Conservation (phyloP, 768 basidiomycete species). For the Hortiboletus campestris region DNA sequence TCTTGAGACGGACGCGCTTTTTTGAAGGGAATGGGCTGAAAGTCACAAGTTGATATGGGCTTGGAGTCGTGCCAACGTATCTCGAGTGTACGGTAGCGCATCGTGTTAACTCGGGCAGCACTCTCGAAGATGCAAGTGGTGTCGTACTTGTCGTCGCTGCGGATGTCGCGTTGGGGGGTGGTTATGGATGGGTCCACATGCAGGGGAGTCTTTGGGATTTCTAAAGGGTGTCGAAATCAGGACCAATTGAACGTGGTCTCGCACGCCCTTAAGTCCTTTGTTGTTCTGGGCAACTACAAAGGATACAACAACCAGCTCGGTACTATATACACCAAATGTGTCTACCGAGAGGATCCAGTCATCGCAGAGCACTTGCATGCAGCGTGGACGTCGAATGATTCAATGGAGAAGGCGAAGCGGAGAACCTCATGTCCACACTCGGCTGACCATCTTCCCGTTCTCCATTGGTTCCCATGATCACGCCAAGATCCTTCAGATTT, state of each 20-base stretch:
- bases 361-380: slow-evolving; percentile 27
- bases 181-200: slow-evolving; percentile 11
- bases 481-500: slow-evolving; percentile 60
- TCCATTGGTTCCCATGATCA: slow-evolving; percentile 55
- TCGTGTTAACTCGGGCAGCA: slow-evolving; percentile 30
- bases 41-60: slow-evolving; percentile 95
- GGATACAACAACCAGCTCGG: neutral
- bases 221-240: slow-evolving; percentile 9
- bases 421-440: slow-evolving; percentile 15
- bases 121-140: neutral
- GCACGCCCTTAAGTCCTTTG: slow-evolving; percentile 21
- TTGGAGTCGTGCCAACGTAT: slow-evolving; percentile 97
- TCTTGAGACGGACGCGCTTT: slow-evolving; percentile 67
- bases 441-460: slow-evolving; percentile 33
- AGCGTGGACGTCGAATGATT: slow-evolving; percentile 26
- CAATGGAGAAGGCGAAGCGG: slow-evolving; percentile 20
- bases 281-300: slow-evolving; percentile 7
- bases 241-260: slow-evolving; percentile 18
- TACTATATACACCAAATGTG: slow-evolving; percentile 8
- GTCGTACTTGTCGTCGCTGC: slow-evolving; percentile 10
- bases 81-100: slow-evolving; percentile 89
- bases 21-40: slow-evolving; percentile 82
- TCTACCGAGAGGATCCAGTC: slow-evolving; percentile 1
- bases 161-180: slow-evolving; percentile 4
- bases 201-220: neutral